Evolutionary conservation across 2,329 filamentous ascomycete genomes (phyloP).

Genomic region (Fusarium sp.): DNA sequence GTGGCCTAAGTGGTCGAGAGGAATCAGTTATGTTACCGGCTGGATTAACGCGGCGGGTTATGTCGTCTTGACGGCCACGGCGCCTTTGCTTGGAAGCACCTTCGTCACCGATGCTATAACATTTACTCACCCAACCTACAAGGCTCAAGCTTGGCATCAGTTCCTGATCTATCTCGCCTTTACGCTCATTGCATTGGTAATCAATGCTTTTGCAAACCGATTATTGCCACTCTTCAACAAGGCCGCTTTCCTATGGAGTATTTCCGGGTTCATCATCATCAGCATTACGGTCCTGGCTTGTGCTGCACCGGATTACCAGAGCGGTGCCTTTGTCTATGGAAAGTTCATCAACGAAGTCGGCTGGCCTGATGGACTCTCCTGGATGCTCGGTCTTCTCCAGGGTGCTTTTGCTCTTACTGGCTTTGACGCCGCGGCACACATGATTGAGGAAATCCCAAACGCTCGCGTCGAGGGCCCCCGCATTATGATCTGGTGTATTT

Average conservation of each 20-base stretch:
- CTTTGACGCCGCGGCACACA: constrained; percentile 62
- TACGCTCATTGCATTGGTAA: constrained; percentile 67
- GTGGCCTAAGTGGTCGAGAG: constrained; percentile 68
- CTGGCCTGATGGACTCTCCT: constrained; percentile 75
- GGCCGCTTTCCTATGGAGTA: constrained; percentile 76
- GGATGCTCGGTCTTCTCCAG: constrained; percentile 65
- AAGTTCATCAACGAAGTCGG: constrained; percentile 75
- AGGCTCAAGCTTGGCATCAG: constrained; percentile 73
- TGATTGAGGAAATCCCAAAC: constrained; percentile 65
- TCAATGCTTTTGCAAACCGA: constrained; percentile 71
- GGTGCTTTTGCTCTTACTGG: constrained; percentile 61
- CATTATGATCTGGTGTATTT: constrained; percentile 74
- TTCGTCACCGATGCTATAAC: constrained; percentile 74
- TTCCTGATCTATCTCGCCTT: constrained; percentile 78
- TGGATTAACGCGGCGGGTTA: constrained; percentile 81
- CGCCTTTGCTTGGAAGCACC: constrained; percentile 73
- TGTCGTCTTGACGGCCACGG: constrained; percentile 76
- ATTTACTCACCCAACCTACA: constrained; percentile 68
- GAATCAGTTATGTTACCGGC: constrained; percentile 76
- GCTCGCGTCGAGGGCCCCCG: constrained; percentile 68
- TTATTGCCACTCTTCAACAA: constrained; percentile 74
- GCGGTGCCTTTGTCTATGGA: constrained; percentile 72
- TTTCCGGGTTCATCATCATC: constrained; percentile 75
- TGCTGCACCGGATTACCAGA: constrained; percentile 72
- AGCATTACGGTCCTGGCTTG: constrained; percentile 76